Conservation (phyloP, 805 yeast genomes). For the Saccharomyces paradoxus region DNA sequence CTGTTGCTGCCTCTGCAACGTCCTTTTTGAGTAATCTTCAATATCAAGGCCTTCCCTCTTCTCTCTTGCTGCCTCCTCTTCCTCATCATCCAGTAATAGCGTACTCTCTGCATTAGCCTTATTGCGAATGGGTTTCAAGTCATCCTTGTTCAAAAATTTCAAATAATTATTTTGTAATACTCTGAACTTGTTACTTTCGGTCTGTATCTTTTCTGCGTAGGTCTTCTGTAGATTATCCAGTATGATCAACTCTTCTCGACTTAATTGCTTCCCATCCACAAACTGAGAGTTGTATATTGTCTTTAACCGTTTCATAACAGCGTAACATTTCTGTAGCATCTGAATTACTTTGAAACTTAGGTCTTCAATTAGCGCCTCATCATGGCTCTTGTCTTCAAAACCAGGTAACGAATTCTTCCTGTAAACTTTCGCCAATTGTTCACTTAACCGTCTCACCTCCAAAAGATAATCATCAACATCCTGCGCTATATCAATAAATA, state of each 20-base stretch:
- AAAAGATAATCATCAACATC: constrained; percentile 59
- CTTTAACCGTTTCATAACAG: constrained; percentile 60
- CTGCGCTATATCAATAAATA: constrained; percentile 62
- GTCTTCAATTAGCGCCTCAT: constrained; percentile 73
- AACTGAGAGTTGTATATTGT: constrained; percentile 32
- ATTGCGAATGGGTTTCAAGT: constrained; percentile 39
- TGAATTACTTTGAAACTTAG: constrained; percentile 68
- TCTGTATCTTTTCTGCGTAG: constrained; percentile 80
- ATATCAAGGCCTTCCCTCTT: constrained; percentile 19
- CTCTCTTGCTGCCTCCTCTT: constrained; percentile 20
- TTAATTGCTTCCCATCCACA: constrained; percentile 30
- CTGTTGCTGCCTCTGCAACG: constrained; percentile 24
- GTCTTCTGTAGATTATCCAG: constrained; percentile 74
- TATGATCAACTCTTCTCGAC: constrained; percentile 48
- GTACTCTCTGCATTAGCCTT: constrained; percentile 15
- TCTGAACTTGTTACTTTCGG: constrained; percentile 66
- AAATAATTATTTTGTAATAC: constrained; percentile 85
- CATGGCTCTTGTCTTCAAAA: constrained; percentile 67
- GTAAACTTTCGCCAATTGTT: constrained; percentile 59
- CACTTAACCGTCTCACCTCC: constrained; percentile 46
- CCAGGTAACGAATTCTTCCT: constrained; percentile 81
- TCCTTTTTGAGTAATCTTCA: constrained; percentile 33
- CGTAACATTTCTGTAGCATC: constrained; percentile 70
- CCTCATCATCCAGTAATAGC: constrained; percentile 28
- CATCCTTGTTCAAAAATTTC: constrained; percentile 75